A percentile compares a stretch with the other conserved stretches of the same genome.
Evolutionary conservation across 805 yeast genomes (phyloP).

Genomic region (Ogataea thermomethanolica): DNA sequence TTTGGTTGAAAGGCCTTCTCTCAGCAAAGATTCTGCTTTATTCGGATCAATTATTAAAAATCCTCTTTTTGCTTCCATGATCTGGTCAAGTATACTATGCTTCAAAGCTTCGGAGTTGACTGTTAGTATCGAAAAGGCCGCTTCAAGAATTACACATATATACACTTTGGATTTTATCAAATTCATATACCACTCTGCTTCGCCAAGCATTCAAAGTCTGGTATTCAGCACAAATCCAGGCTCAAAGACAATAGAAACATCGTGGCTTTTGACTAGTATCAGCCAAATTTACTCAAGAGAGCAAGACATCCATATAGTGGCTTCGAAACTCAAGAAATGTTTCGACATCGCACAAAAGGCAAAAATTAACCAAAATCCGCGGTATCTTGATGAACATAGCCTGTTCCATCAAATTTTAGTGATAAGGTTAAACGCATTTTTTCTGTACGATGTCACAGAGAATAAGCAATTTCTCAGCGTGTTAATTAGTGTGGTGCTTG

Average conservation of each 20-base stretch:
- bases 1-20: slow-evolving; percentile 3
- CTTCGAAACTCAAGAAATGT: slow-evolving; percentile 11
- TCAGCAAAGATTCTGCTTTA: slow-evolving; percentile 1
- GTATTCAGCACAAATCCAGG: slow-evolving; percentile 2
- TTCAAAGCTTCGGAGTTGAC: slow-evolving; percentile 18
- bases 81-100: slow-evolving; percentile 23
- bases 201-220: slow-evolving; percentile 3
- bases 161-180: slow-evolving; percentile 17
- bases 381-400: slow-evolving; percentile 6
- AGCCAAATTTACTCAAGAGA: slow-evolving; percentile 5
- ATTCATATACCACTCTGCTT: slow-evolving; percentile 7
- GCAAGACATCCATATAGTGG: slow-evolving; percentile 4
- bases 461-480: slow-evolving; percentile 20
- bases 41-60: slow-evolving; percentile 9
- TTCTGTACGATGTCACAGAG: slow-evolving; percentile 19
- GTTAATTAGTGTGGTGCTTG: slow-evolving; percentile 8
- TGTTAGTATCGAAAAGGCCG: slow-evolving; percentile 17
- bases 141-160: slow-evolving; percentile 19
- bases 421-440: slow-evolving; percentile 22
- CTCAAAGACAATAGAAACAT: background rate
- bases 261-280: slow-evolving; percentile 13
- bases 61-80: slow-evolving; percentile 7
- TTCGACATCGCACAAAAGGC: slow-evolving; percentile 4
- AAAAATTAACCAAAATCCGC: background rate
- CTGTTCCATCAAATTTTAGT: slow-evolving; percentile 19